Base-by-base conservation (phyloP, 192 early-diverging fungal species). In the Gigaspora rosea region DNA sequence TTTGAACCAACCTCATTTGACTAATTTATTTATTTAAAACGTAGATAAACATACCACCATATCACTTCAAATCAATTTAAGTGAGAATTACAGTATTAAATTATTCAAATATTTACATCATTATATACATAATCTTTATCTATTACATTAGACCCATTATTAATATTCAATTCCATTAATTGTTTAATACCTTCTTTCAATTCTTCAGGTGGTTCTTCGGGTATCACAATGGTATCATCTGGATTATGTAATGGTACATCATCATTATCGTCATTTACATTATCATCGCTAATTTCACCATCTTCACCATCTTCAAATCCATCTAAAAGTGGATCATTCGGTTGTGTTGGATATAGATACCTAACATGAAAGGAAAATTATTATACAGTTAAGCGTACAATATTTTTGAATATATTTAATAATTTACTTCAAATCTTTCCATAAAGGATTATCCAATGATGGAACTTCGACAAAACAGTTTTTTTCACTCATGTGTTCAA, bases 251-350 rank as follows among this genome's bases (percentile, higher is more conserved):
- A 73, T 20, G n/a, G 7, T 32, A 47, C 13, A 48, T 76, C 51
- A 47, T 69, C 51, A 47, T 69, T 63, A 41, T 69, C 66, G 33
- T 78, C 27, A 46, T 78, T 78, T 8, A 86, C 89, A 4, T 86
- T 81, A 12, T 88, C 90, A 22, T 90, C 88, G n/a, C 88, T 88
- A 46, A 85, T 88, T 41, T 88, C 88, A 41, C 82, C 88, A 72
- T 95, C 91, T 71, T 89, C 89, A 41, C 82, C 88, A 72, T 95
- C 91, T 71, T 89, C 89, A 73, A 90, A 84, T 68, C 88, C 90
- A 80, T 91, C 93, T 76, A 98, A 78, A 32, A 98, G 80, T 12
- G 95, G 96, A 78, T 98, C 96, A 76, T 90, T 90, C 47, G 95
- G 94, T 72, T 93, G 86, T n/a, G 85, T 90, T 0, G 96, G 96